Base-by-base conservation (phyloP, 805 yeast genomes). In the Starmerella gropengiesseri region DNA sequence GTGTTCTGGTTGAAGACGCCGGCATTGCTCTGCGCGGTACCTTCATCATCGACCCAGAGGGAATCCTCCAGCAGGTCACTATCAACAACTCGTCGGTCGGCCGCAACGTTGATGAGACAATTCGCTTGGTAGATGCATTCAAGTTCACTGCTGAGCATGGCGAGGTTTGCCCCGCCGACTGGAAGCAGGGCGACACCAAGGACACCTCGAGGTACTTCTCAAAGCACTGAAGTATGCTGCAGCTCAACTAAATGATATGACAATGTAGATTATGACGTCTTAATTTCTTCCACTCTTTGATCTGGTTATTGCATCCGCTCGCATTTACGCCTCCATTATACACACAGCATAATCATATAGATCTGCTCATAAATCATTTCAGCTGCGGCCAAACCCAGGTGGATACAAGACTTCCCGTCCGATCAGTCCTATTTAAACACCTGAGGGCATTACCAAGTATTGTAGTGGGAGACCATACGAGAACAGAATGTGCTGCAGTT, bases 121-220 rank as follows among this genome's bases (percentile, higher is more conserved):
- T 85, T 64, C 89, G 99, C 79, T 77, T 91, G 64, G 77, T 91
- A 52, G 97, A 91, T 66, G 99, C 96, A 58, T 91, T 91, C 95
- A 95, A 89, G 74, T 91, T 94, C 85, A 83, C 95, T 60, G 97
- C 87, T 68, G 82, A 84, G 74, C 74, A 91, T 78, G 98, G 98
- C 73, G 95, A 93, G 73, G 98, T 89, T 55, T 87, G 96, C 74
- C 98, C 98, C 61, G 96, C 97, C 66, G 89, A 89, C 93, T 89
- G 98, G 98, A 76, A 79, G 52, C 80, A 83, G 68, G 98, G 97
- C 71, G 66, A 79, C 54, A 52, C 58, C 34, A 46, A 47, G 41
- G 35, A 48, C 43, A 45, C 54, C 33, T 27, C 39, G 35, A 51
- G 51, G 56, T 52, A 52, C 50, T 52, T 51, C 46, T 43, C 52